Evolutionary conservation across 163 green algal species (phyloP).

Genomic region (Prototheca wickerhamii): DNA sequence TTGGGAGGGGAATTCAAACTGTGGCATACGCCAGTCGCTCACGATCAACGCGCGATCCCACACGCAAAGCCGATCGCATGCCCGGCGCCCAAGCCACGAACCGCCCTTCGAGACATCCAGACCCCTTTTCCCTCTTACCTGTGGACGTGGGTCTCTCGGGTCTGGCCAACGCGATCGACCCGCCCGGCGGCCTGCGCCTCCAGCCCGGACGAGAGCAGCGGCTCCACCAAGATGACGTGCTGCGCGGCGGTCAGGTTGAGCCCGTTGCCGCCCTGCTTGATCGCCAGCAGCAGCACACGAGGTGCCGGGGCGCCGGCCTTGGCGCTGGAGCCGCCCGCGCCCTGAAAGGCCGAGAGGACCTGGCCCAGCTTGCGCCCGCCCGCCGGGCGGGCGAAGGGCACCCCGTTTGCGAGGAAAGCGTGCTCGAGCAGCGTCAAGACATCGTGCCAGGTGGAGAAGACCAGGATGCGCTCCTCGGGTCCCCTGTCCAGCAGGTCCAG

Average conservation of each 20-base stretch:
- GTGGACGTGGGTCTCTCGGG: conserved; percentile 54
- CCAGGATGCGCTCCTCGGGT: conserved; percentile 38
- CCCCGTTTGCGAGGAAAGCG: conserved; percentile 58
- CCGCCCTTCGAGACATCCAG: neutral
- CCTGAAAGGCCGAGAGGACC: conserved; percentile 50
- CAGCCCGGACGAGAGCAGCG: conserved; percentile 63
- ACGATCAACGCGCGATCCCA: neutral
- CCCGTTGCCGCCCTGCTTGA: conserved; percentile 65
- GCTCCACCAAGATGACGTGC: conserved; percentile 89
- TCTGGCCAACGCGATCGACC: conserved; percentile 86
- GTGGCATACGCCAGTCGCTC: neutral
- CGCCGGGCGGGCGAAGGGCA: conserved; percentile 29
- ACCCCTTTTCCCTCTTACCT: conserved; percentile 10
- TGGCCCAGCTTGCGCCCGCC: conserved; percentile 32
- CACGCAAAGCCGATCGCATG: neutral
- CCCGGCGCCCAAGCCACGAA: neutral
- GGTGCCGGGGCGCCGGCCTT: conserved; percentile 1
- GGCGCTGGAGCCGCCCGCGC: neutral
- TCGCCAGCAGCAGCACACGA: conserved; percentile 66
- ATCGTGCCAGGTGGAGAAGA: conserved; percentile 83
- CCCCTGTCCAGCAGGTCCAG: conserved; percentile 26
- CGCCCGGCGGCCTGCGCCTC: conserved; percentile 82
- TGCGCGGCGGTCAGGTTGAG: conserved; percentile 87
- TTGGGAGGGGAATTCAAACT: neutral
- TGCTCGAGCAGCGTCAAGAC: conserved; percentile 66